Percentiles rank a stretch among this genome's conserved stretches.
Conservation (phyloP, 805 yeast species). For the Ogataea parapolymorpha region DNA sequence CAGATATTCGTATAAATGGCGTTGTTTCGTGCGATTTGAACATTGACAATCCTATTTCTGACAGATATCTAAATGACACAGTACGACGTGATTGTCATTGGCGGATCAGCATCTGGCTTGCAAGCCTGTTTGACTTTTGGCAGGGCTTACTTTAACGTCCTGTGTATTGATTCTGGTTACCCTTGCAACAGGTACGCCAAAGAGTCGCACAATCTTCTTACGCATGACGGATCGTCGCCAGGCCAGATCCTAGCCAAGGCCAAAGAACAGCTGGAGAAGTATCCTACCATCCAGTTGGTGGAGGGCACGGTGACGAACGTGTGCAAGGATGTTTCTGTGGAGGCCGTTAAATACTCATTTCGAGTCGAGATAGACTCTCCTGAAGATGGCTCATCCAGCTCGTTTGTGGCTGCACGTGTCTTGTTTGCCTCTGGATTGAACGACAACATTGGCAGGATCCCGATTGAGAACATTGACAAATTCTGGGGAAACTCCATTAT, state of each 20-base stretch:
- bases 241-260: neutral
- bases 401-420: neutral
- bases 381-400: neutral
- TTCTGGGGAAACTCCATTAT: neutral
- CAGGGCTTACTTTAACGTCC: neutral
- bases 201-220: neutral
- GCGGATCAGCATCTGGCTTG: neutral
- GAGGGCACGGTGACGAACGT: neutral
- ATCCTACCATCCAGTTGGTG: neutral
- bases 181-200: neutral
- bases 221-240: neutral
- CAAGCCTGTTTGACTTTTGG: neutral
- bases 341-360: neutral
- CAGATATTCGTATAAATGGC: no score
- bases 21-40: no score
- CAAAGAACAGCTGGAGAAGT: neutral
- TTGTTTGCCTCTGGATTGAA: neutral
- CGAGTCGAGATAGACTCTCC: neutral
- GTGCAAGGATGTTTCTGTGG: neutral
- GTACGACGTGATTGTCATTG: neutral
- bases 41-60: no score
- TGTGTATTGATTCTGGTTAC: neutral
- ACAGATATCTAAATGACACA: neutral
- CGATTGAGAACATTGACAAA: neutral
- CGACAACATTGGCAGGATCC: neutral